Evolutionary conservation across 1,139 yeast species (phyloP), one percentile per base, ranked within the genome.

Genomic region (Debaryomyces udenii): DNA sequence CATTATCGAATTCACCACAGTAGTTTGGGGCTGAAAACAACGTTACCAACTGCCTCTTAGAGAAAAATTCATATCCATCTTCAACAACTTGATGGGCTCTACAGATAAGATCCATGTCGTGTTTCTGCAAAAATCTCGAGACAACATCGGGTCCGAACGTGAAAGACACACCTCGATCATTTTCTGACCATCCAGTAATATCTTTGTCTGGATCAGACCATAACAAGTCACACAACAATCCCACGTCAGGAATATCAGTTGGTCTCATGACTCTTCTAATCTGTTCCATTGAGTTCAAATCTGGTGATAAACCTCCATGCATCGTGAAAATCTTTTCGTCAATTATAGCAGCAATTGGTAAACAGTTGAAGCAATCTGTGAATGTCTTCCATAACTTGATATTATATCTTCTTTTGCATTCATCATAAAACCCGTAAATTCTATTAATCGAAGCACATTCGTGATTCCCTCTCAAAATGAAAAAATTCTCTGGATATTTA

Each of bases 181-280:
- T 93, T 69, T 93, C 98, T 49, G 94, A 85, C 98, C 98, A 93
- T 11, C 97, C 98, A 33, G 94, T 89, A 54, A 91, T 89, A 67
- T 90, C 97, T 68, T 91, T 89, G 68, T 91, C 98, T 24, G 99
- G 99, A 66, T 93, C 99, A 4, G 96, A 86, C 99, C 99, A 93
- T 57, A 91, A 78, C 64, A 93, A 78, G 68, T 93, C 99, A 72
- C 97, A 91, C 55, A 93, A 77, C 59, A 93, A 78, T 23, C 99
- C 97, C 48, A 88, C 94, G 66, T 93, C 98, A 39, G 99, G 98
- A 57, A 93, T 90, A 73, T 93, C 98, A 34, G 98, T 93, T 50
- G 98, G 98, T 70, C 99, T 84, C 96, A 90, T 91, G 50, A 93
- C 96, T 63, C 96, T 83, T 75, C 97, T 86, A 59, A 93, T 91